Conservation (phyloP, 257 asterid species). For the Lycium barbarum region DNA sequence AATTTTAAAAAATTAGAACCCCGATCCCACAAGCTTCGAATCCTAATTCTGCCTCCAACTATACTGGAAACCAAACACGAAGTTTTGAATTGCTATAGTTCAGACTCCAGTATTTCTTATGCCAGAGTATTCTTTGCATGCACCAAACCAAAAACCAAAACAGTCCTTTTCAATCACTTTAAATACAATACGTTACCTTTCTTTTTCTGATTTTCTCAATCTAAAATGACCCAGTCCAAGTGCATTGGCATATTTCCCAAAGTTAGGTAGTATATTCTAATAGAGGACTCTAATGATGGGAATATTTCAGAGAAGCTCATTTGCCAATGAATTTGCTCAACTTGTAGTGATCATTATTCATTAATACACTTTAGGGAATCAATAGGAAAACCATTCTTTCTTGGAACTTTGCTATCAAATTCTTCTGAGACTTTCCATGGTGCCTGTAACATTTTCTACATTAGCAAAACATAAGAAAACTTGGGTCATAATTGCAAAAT, state of each 20-base stretch:
- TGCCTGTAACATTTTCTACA: no score
- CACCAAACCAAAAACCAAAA: background rate
- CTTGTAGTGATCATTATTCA: background rate
- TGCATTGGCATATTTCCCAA: background rate
- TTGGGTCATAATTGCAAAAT: background rate
- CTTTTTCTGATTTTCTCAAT: background rate
- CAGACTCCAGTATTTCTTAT: no score
- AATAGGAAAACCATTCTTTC: background rate
- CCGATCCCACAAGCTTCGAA: no score
- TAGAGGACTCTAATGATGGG: background rate
- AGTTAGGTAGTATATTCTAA: slow-evolving; percentile 24
- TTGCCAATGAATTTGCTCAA: background rate
- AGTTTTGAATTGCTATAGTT: no score
- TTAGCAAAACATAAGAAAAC: background rate
- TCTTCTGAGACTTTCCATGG: no score
- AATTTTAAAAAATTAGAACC: no score
- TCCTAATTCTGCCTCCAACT: no score
- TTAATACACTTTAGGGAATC: background rate
- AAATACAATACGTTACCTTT: background rate
- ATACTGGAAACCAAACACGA: no score
- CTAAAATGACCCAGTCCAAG: background rate
- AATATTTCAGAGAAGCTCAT: background rate
- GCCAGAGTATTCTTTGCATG: background rate
- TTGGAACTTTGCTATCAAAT: background rate
- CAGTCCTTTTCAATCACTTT: background rate